Percentiles rank a stretch among this genome's conserved stretches.
These are phyloP conservation scores for Rhodotorula glutinis DNA, from an alignment of 1,284 basidiomycete genomes.

Conservation along the genomic window DNA sequence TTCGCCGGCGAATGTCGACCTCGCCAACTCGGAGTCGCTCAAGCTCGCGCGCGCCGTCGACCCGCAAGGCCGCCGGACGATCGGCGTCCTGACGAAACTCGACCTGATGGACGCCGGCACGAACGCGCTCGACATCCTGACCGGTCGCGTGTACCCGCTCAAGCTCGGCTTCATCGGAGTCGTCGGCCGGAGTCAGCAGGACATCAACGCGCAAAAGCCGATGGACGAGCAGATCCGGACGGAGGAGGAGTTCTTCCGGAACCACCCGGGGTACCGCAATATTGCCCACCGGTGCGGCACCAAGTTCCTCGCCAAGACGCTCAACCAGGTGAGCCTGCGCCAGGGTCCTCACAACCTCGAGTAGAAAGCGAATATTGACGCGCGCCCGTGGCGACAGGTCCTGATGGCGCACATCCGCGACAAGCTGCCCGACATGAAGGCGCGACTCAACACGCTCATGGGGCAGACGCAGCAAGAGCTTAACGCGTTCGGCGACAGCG, in stretches of 20 bases:
- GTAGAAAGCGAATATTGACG: background rate
- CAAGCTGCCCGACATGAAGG: constrained; percentile 99
- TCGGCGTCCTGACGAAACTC: constrained; percentile 93
- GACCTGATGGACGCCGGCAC: constrained; percentile 99
- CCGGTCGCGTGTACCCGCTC: constrained; percentile 92
- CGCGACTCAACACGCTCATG: constrained; percentile 95
- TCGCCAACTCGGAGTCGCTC: constrained; percentile 96
- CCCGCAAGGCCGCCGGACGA: constrained; percentile 89
- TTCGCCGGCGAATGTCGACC: constrained; percentile 94
- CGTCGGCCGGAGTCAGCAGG: constrained; percentile 95
- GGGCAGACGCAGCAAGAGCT: constrained; percentile 98
- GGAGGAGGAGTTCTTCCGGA: constrained; percentile 89
- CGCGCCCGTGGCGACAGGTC: constrained; percentile 57
- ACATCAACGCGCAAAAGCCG: constrained; percentile 86
- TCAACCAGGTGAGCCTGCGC: constrained; percentile 74
- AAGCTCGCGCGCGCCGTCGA: constrained; percentile 94
- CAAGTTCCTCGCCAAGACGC: constrained; percentile 85
- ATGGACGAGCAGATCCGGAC: constrained; percentile 79
- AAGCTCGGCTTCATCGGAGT: constrained; percentile 98
- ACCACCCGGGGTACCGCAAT: constrained; percentile 88
- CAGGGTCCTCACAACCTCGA: background rate
- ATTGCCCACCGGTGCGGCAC: constrained; percentile 97
- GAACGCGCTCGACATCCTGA: constrained; percentile 92
- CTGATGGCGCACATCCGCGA: constrained; percentile 97
- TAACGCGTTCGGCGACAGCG: constrained; percentile 90